Conservation (phyloP, 164 flowering plant species). For the Berberis thunbergii region DNA sequence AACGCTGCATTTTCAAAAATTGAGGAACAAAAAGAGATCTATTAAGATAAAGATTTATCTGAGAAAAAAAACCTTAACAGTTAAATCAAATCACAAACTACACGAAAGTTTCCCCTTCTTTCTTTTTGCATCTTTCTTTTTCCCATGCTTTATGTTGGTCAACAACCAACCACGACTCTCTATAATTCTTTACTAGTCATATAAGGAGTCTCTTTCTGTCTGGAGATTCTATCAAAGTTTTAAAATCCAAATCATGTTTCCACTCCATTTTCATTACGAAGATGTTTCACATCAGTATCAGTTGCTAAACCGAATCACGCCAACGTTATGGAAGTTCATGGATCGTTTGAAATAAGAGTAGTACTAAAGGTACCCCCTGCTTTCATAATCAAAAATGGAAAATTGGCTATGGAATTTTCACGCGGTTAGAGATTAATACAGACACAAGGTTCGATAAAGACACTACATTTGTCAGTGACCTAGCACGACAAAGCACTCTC, state of each 20-base stretch:
- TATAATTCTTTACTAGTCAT: no score
- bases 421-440: not conserved
- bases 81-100: no score
- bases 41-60: no score
- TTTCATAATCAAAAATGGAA: conserved; percentile 3
- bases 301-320: not conserved
- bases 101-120: no score
- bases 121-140: no score
- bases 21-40: no score
- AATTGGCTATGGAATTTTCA: conserved; percentile 6
- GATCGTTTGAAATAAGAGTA: not conserved
- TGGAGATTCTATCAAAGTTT: no score
- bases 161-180: no score
- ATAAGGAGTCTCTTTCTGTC: no score
- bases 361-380: not conserved
- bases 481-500: not conserved
- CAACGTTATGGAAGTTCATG: not conserved
- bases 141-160: no score
- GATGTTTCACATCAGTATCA: not conserved
- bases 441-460: not conserved
- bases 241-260: not conserved
- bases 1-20: no score
- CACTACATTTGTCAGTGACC: not conserved
- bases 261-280: not conserved
- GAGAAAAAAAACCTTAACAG: no score